A percentile compares a stretch with the other conserved stretches of the same genome.
These are phyloP conservation scores for Penicillium tannophilum DNA, from an alignment of 495 filamentous ascomycete genomes.

Conservation along the genomic window DNA sequence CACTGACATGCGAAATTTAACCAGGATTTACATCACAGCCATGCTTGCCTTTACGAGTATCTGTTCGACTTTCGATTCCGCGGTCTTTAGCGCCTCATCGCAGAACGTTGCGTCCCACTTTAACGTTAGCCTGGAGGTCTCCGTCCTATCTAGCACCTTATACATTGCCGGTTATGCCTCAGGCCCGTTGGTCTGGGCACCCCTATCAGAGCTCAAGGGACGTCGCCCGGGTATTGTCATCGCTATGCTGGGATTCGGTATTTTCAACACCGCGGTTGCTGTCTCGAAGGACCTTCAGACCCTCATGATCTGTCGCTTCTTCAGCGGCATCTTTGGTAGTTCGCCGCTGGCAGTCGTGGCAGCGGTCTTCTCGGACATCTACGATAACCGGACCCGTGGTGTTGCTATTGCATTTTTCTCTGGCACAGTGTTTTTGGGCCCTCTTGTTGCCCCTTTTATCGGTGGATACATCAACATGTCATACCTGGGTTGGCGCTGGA, in stretches of 20 bases:
- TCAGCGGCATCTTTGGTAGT: constrained; percentile 62
- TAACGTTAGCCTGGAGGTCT: constrained; percentile 52
- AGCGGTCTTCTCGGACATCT: constrained; percentile 90
- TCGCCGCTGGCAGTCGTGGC: constrained; percentile 84
- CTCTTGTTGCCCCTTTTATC: constrained; percentile 80
- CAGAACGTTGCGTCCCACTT: constrained; percentile 39
- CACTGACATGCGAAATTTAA: background rate
- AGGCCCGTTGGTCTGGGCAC: constrained; percentile 66
- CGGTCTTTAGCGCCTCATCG: constrained; percentile 34
- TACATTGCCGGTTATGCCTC: constrained; percentile 62
- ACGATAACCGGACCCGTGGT: constrained; percentile 75
- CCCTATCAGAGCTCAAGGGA: constrained; percentile 64
- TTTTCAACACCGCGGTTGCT: constrained; percentile 63
- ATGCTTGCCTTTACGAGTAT: constrained; percentile 44
- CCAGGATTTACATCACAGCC: constrained; percentile 30
- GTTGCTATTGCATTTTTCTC: constrained; percentile 71
- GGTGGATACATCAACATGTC: constrained; percentile 68
- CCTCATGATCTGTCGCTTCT: constrained; percentile 65
- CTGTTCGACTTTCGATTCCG: constrained; percentile 43
- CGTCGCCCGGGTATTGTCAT: constrained; percentile 60
- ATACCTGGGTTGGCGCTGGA: constrained; percentile 83
- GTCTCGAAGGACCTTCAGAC: constrained; percentile 63
- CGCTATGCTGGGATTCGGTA: constrained; percentile 47
- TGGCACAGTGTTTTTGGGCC: constrained; percentile 82
- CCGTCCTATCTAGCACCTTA: constrained; percentile 57